phyloP scores from a whole-genome alignment of 1,284 basidiomycete genomes.

The Laetiporus sulphureus region DNA sequence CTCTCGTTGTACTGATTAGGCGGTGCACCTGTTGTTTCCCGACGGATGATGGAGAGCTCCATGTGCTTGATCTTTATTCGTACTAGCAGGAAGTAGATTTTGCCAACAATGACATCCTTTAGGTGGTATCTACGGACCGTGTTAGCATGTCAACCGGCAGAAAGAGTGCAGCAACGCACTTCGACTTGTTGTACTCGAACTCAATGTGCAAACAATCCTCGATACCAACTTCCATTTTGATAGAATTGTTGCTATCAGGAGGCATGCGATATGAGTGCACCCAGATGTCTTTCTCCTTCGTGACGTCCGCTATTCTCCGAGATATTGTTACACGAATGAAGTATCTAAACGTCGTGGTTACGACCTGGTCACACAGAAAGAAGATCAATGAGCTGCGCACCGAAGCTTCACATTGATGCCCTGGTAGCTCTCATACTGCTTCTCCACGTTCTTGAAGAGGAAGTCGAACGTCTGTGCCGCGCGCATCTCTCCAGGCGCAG shows the following conservation, averaged over 20 bases:
- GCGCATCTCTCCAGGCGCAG: constrained; percentile 90
- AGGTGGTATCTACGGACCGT: constrained; percentile 75
- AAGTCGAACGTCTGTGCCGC: constrained; percentile 95
- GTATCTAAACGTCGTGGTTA: constrained; percentile 50
- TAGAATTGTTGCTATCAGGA: constrained; percentile 93
- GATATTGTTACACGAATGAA: constrained; percentile 91
- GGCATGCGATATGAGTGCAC: constrained; percentile 99
- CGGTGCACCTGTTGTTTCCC: constrained; percentile 93
- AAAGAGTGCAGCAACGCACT: constrained; percentile 46
- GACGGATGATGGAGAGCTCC: constrained; percentile 96
- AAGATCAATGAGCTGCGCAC: constrained; percentile 41
- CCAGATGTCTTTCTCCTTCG: constrained; percentile 93
- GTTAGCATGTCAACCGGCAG: not conserved
- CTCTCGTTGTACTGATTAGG: constrained; percentile 99
- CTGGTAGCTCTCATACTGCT: constrained; percentile 96
- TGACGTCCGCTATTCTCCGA: constrained; percentile 86
- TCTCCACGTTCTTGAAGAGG: constrained; percentile 98
- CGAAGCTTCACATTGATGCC: constrained; percentile 97
- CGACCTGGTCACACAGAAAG: not conserved
- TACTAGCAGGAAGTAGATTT: constrained; percentile 98
- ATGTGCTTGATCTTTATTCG: constrained; percentile 99
- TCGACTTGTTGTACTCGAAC: constrained; percentile 99
- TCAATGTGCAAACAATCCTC: constrained; percentile 99
- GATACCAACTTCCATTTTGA: constrained; percentile 99
- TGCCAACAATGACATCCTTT: constrained; percentile 98